phyloP scores from a whole-genome alignment of 371 early-diverging fungal species.

The Mortierella sp. region DNA sequence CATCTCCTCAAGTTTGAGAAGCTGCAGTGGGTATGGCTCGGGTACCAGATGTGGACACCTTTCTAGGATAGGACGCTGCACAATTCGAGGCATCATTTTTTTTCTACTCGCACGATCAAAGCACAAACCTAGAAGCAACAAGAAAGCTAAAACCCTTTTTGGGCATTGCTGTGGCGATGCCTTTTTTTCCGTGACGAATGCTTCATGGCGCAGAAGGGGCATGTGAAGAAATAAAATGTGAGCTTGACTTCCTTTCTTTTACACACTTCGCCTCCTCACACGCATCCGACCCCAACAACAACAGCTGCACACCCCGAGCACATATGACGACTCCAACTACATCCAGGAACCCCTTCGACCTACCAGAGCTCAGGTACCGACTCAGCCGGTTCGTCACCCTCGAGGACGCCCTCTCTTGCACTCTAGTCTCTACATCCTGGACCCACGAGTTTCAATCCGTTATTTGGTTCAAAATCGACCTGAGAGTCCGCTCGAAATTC shows the following conservation, averaged over 20 bases:
- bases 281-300: no score
- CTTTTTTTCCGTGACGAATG: no score
- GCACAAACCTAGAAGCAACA: neutral
- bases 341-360: neutral
- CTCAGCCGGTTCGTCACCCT: neutral
- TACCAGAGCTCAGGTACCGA: conserved; percentile 4
- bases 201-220: no score
- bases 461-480: conserved; percentile 19
- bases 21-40: neutral
- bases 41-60: neutral
- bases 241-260: no score
- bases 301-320: no score
- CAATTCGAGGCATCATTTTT: no score
- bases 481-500: neutral
- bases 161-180: no score
- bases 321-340: no score
- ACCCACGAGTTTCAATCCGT: neutral
- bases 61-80: neutral
- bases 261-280: no score
- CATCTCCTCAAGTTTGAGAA: neutral
- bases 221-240: no score
- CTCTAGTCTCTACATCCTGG: conserved; percentile 10
- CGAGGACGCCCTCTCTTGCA: conserved; percentile 10
- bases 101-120: neutral
- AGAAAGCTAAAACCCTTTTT: no score